These are phyloP conservation scores for Xylariaceae sp. DNA, from an alignment of 2,329 filamentous ascomycete species.

Conservation along the genomic window DNA sequence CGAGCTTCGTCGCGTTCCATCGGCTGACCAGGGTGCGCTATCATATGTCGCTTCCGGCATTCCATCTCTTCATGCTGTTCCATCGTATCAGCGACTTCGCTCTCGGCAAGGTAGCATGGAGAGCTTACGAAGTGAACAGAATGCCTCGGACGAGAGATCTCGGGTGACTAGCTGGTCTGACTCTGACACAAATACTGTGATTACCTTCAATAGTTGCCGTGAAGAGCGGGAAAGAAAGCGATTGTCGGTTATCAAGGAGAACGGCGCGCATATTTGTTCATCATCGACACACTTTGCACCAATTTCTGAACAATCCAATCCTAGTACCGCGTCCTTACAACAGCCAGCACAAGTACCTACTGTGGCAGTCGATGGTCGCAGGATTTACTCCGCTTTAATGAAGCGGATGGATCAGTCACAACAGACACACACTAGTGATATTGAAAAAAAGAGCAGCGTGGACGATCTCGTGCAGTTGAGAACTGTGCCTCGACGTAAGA, in stretches of 20 bases:
- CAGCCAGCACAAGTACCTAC: conserved; percentile 21
- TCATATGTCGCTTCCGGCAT: conserved; percentile 56
- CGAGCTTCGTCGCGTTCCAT: conserved; percentile 16
- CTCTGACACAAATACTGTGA: conserved; percentile 63
- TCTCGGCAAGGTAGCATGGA: conserved; percentile 64
- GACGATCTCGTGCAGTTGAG: conserved; percentile 27
- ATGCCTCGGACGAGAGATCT: conserved; percentile 60
- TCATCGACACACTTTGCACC: conserved; percentile 43
- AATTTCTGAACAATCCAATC: conserved; percentile 35
- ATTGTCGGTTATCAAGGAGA: conserved; percentile 70
- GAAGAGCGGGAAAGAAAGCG: conserved; percentile 61
- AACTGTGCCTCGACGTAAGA: conserved; percentile 31
- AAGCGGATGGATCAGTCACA: conserved; percentile 56
- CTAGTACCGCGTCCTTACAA: conserved; percentile 26
- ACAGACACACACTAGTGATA: conserved; percentile 25
- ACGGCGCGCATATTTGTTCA: conserved; percentile 52
- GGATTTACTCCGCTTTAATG: conserved; percentile 70
- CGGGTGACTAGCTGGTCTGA: conserved; percentile 76
- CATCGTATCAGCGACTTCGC: conserved; percentile 53
- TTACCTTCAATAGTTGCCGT: conserved; percentile 49
- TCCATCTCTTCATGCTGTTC: conserved; percentile 57
- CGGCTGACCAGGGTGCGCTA: conserved; percentile 44
- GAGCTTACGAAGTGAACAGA: conserved; percentile 52
- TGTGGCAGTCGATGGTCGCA: conserved; percentile 58
- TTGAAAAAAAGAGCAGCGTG: conserved; percentile 31